Evolutionary conservation across 2,329 filamentous ascomycete species (phyloP), one percentile per base, ranked within the genome.

Genomic region (Aureobasidium sp.): DNA sequence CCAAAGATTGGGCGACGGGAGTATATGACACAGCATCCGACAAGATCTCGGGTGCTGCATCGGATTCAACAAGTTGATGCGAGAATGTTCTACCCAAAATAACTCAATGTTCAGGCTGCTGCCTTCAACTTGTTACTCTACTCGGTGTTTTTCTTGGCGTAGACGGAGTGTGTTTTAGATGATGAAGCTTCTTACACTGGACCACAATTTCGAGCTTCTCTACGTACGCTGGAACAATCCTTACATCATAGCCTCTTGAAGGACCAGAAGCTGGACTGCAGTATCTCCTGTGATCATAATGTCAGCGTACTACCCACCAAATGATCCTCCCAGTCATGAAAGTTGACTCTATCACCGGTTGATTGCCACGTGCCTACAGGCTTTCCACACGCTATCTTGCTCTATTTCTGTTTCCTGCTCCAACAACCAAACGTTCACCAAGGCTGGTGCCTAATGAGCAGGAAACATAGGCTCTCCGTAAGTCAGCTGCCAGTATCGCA

Each of bases 1-100:
- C 68, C 29, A 73, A 71, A 63, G 65, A 66, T n/a, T 74, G 72
- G 72, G 70, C 68, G 22, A 64, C 64, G 6, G 67, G 62, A 9
- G 45, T 69, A 6, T 67, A 71, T 47, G 60, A 59, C 19, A 61
- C 60, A 7, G 54, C 60, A 17, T 60, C 57, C 35, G 57, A 60
- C 45, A 60, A 60, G 24, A 40, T 60, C 12, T 57, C 53, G 19
- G 40, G 40, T 11, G 37, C 50, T 35, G 53, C 39, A 44, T 2
- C 53, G 11, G 11, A 31, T 2, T 45, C 53, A n/a, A 17, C 24
- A 7, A n/a, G 29, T 24, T 40, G 12, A 54, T 27, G 5, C 3
- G 33, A 39, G 2, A 29, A n/a, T 27, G 42, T 29, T 15, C 17
- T 12, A 29, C 15, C 11, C 27, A n/a, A 48, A 48, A 5, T 15